These are phyloP conservation scores for Inonotus hispidus DNA, from an alignment of 1,284 basidiomycete species.

Conservation along the genomic window DNA sequence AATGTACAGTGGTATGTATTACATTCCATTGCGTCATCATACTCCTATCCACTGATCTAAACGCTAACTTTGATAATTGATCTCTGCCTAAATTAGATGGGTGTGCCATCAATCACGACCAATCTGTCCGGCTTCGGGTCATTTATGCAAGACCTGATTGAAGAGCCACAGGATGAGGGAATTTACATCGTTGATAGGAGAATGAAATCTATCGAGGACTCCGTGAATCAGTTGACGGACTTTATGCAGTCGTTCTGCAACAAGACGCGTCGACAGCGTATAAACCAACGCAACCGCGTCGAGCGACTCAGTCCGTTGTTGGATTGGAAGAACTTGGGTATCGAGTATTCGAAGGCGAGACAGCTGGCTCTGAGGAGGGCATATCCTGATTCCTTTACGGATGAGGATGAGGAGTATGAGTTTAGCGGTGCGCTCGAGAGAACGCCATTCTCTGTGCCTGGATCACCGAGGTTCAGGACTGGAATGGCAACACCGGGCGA, in stretches of 20 bases:
- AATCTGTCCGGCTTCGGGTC: constrained; percentile 97
- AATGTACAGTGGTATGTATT: constrained; percentile 58
- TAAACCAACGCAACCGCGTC: constrained; percentile 97
- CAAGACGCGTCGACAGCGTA: constrained; percentile 93
- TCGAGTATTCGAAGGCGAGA: constrained; percentile 95
- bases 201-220: constrained; percentile 86
- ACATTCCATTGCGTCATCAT: constrained; percentile 25
- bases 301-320: constrained; percentile 89
- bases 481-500: constrained; percentile 87
- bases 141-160: constrained; percentile 99
- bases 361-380: constrained; percentile 90
- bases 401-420: constrained; percentile 53
- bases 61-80: constrained; percentile 18
- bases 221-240: constrained; percentile 72
- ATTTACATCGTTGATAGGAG: constrained; percentile 96
- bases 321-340: constrained; percentile 97
- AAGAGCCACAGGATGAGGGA: constrained; percentile 80
- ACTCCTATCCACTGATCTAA: constrained; percentile 26
- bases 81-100: constrained; percentile 55
- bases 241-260: constrained; percentile 76
- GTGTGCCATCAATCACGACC: constrained; percentile 94
- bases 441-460: constrained; percentile 76
- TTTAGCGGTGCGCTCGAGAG: constrained; percentile 52
- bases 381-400: constrained; percentile 90
- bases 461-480: constrained; percentile 73